Conservation (phyloP, 768 basidiomycete genomes). For the Amanita pallidorosea region DNA sequence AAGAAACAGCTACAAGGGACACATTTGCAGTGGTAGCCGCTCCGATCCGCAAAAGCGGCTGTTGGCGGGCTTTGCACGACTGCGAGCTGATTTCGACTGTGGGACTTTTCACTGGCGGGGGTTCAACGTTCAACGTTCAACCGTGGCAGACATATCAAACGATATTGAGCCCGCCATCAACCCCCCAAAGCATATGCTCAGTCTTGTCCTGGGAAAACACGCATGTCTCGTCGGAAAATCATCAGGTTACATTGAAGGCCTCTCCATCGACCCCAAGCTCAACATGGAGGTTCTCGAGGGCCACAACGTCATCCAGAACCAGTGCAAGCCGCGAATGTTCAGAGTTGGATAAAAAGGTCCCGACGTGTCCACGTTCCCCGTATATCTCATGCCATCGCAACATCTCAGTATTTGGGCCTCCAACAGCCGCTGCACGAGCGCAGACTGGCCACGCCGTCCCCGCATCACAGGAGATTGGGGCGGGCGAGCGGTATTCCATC, state of each 20-base stretch:
- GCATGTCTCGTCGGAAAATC: constrained; percentile 79
- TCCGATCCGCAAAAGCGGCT: no score
- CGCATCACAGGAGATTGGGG: constrained; percentile 72
- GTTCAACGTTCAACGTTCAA: no score
- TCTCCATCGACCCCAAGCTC: constrained; percentile 72
- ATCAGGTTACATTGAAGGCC: constrained; percentile 88
- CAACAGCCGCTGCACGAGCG: constrained; percentile 81
- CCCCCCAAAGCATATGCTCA: constrained; percentile 57
- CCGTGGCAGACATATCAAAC: no score
- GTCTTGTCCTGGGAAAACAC: constrained; percentile 83
- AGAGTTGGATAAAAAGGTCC: constrained; percentile 91
- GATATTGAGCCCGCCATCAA: no score
- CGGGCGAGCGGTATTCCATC: constrained; percentile 59
- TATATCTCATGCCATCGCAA: constrained; percentile 3
- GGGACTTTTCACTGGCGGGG: no score
- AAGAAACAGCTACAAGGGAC: no score
- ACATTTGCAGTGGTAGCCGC: no score
- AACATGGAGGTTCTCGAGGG: constrained; percentile 90
- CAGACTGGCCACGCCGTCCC: constrained; percentile 57
- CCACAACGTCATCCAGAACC: constrained; percentile 81
- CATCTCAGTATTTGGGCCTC: constrained; percentile 56
- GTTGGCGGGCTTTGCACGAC: no score
- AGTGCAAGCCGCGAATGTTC: constrained; percentile 94
- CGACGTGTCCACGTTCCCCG: neutral
- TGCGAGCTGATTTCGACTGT: no score